Evolutionary conservation across 2,329 filamentous ascomycete genomes (phyloP), one percentile per base, ranked within the genome.

Genomic region (Fusarium hostae): DNA sequence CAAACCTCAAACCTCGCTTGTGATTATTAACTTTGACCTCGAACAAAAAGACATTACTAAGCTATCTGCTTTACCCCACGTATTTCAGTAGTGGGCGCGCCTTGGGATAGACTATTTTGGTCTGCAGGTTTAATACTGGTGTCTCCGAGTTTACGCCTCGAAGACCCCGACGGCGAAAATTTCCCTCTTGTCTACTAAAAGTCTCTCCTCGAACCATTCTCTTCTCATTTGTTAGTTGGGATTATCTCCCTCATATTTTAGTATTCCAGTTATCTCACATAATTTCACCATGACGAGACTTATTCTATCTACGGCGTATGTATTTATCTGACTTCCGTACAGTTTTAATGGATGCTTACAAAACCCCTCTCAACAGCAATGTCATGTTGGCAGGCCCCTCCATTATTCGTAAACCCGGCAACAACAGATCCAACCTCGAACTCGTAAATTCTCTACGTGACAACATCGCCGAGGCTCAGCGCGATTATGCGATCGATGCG

Each of bases 341-440:
- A 57, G 59, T 59, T 67, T 47, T 40, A 39, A 50, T 34, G 47
- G 28, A 50, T 62, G 67, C 69, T 75, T 70, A 77, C 67, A 73
- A 68, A 68, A 71, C 70, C 70, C 61, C 63, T 71, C 70, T 71
- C 52, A 40, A 50, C 75, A 89, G 88, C 78, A 98, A 97, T 85
- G 92, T 97, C 80, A 94, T 97, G 87, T 91, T 91, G 76, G 91
- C 90, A 71, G 93, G 93, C 63, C 92, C 93, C 63, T 94, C 94
- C 52, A 91, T 97, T 70, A 92, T 97, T 81, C 91, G 94, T 70
- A 93, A 93, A 77, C 90, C 91, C 66, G 89, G 89, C 72, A 70
- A 71, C 40, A 91, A 91, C 79, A 94, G 95, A 79, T 98, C 95
- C 59, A 98, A 98, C 80, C 91, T 95, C 76, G 96, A 99, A 82